Base-by-base conservation (phyloP, 225 moss, liverwort and hornwort species). In the Physcomitrium patens region DNA sequence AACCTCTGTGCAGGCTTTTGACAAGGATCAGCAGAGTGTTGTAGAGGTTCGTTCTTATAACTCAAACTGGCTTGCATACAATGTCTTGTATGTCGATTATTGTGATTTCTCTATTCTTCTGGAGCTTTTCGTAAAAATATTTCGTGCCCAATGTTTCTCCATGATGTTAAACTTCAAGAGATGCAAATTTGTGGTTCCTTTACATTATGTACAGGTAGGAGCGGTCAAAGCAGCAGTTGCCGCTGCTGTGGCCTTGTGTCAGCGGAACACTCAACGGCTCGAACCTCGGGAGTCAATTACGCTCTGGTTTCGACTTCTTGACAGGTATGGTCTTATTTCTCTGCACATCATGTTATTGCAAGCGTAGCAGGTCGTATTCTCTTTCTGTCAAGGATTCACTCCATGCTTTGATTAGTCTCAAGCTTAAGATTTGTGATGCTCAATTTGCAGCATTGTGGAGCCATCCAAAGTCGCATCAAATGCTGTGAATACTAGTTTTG, bases 271-370 rank as follows among this genome's bases (percentile, higher is more conserved):
- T 57, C 91, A 92, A 49, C 87, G 93, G 43, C 91, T 99, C 51
- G 76, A 92, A 68, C 88, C 89, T 52, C 90, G 85, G 72, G 95
- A 99, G 76, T 99, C 95, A 73, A 90, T 88, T 65, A 80, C 82
- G 54, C 87, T 99, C 60, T 99, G 99, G 99, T 99, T 99, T 87
- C 91, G 93, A 65, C 91, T 99, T 46, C 90, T 99, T 78, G 99
- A 95, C 83, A 93, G 90, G 99, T 99, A 58, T 16, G 70, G 44
- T 71, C 49, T 65, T 41, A 67, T n/a, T 16, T 71, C 15, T 63
- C 37, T 67, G 62, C 18, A 42, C 19, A 49, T 77, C 56, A 16
- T 52, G 20, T 47, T 13, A 48, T 12, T 60, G 26, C 64, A 84
- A 69, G 56, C 62, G 70, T 61, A 62, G 31, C 57, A 37, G 62